Evolutionary conservation across 2,329 filamentous ascomycete genomes (phyloP).

Genomic region (Fusarium torreyae): DNA sequence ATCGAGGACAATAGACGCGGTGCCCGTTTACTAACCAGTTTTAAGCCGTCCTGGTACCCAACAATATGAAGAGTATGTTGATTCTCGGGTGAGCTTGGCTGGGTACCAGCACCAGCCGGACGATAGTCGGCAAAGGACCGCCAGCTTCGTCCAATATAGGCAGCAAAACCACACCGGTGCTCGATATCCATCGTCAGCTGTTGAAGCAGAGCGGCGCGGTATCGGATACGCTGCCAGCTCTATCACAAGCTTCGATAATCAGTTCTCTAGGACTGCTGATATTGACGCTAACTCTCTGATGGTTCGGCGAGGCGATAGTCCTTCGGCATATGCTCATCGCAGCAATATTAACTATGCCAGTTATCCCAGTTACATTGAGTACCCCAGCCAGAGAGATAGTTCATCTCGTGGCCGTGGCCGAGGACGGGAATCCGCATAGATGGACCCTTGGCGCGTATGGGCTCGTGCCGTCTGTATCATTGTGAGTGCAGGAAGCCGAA

Average conservation of each 20-base stretch:
- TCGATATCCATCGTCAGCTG: neutral
- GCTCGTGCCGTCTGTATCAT: neutral
- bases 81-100: slow-evolving; percentile 1
- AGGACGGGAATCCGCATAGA: neutral
- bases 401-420: slow-evolving; percentile 1
- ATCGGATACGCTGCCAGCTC: neutral
- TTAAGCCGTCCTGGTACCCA: neutral
- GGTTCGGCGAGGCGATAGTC: neutral
- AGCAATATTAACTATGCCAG: neutral
- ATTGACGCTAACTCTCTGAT: neutral
- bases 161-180: neutral
- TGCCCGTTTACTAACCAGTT: slow-evolving; percentile 9
- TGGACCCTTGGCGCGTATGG: neutral
- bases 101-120: slow-evolving; percentile 3
- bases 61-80: neutral
- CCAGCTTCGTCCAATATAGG: slow-evolving; percentile 11
- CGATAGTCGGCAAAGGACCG: slow-evolving; percentile 13
- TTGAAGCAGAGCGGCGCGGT: slow-evolving; percentile 6
- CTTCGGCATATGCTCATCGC: neutral
- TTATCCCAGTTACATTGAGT: neutral
- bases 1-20: neutral
- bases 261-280: slow-evolving; percentile 2
- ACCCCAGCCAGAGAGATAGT: neutral
- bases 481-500: neutral
- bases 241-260: slow-evolving; percentile 18